These are phyloP conservation scores for Penicillium cinerascens DNA, from an alignment of 495 filamentous ascomycete species.

Conservation along the genomic window DNA sequence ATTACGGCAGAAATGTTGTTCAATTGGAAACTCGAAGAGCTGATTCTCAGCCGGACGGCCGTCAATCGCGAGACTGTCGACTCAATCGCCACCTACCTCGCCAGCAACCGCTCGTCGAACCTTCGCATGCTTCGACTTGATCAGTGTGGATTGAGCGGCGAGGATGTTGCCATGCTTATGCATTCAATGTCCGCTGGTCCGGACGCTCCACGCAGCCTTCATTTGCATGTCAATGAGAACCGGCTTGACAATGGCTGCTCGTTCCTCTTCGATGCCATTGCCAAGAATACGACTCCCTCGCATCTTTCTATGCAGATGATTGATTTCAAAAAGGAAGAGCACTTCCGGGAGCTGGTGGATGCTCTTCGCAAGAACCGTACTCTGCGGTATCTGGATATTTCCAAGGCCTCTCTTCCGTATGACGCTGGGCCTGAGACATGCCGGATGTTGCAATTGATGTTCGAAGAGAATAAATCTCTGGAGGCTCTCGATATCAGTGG, in stretches of 20 bases:
- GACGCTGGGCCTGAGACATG: slow-evolving; percentile 73
- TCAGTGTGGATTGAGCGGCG: slow-evolving; percentile 75
- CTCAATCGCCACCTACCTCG: slow-evolving; percentile 61
- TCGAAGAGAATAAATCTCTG: slow-evolving; percentile 73
- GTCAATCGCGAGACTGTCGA: slow-evolving; percentile 55
- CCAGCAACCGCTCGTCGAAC: slow-evolving; percentile 57
- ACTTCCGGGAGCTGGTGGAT: slow-evolving; percentile 69
- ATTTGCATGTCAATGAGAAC: slow-evolving; percentile 79
- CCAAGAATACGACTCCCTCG: slow-evolving; percentile 59
- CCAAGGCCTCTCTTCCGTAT: slow-evolving; percentile 78
- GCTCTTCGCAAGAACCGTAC: slow-evolving; percentile 71
- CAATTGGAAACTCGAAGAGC: slow-evolving; percentile 72
- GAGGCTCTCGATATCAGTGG: slow-evolving; percentile 82
- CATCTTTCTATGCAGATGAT: slow-evolving; percentile 80
- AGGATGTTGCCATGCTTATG: slow-evolving; percentile 73
- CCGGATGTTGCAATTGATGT: slow-evolving; percentile 66
- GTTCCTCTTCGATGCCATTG: slow-evolving; percentile 66
- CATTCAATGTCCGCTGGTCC: slow-evolving; percentile 58
- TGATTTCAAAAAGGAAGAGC: slow-evolving; percentile 73
- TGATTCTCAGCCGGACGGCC: slow-evolving; percentile 63
- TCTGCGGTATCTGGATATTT: slow-evolving; percentile 78
- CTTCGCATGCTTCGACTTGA: slow-evolving; percentile 70
- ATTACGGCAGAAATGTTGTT: slow-evolving; percentile 64
- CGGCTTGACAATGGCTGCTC: slow-evolving; percentile 70
- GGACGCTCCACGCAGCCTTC: slow-evolving; percentile 59